Conservation (phyloP, 139 green algal species). For the Tetradesmus lagerheimii region DNA sequence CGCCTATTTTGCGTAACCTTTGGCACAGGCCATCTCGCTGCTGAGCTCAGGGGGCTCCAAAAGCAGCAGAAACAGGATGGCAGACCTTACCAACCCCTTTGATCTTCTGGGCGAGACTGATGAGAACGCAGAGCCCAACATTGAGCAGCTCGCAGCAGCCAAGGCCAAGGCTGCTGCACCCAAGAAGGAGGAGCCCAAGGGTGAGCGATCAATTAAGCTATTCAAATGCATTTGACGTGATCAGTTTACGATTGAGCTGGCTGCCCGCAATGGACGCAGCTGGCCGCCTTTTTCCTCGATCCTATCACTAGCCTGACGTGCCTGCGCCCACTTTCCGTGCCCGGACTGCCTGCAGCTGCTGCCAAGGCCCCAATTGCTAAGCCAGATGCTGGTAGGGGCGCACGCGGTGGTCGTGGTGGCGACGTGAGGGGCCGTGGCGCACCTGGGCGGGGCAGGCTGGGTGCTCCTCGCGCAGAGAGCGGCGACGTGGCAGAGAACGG, state of each 20-base stretch:
- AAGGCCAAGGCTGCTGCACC: conserved; percentile 9
- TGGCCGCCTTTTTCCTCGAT: background rate
- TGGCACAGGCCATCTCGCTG: background rate
- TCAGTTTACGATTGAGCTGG: background rate
- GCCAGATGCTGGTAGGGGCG: conserved; percentile 30
- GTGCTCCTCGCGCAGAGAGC: conserved; percentile 7
- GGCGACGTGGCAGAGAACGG: conserved; percentile 41
- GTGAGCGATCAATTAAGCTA: background rate
- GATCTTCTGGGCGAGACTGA: conserved; percentile 49
- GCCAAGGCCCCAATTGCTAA: conserved; percentile 40
- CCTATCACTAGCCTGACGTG: conserved; percentile 9
- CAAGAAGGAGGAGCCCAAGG: conserved; percentile 53
- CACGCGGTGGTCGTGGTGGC: conserved; percentile 29
- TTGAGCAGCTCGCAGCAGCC: conserved; percentile 17
- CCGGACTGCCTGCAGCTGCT: conserved; percentile 20
- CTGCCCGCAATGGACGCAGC: background rate
- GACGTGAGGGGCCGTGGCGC: conserved; percentile 45
- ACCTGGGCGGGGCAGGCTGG: background rate
- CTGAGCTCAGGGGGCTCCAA: background rate
- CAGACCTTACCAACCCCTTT: conserved; percentile 56
- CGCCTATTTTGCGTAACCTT: background rate
- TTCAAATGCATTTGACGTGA: background rate
- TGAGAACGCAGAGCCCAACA: conserved; percentile 38
- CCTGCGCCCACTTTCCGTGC: background rate
- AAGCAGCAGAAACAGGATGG: conserved; percentile 38